phyloP scores from a whole-genome alignment of 257 asterid species.

The Solanum chiquidenum region DNA sequence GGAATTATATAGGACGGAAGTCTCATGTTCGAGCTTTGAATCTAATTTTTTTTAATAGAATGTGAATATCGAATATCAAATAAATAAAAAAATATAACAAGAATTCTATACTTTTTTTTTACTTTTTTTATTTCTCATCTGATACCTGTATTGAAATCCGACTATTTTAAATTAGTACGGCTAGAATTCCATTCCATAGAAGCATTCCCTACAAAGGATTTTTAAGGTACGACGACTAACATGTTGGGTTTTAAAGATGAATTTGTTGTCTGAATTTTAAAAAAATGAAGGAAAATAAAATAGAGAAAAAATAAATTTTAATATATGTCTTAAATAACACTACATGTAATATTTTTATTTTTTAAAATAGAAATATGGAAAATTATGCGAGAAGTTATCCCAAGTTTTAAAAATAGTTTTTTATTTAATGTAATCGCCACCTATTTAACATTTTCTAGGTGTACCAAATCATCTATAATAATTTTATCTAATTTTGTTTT shows the following conservation, averaged over 20 bases:
- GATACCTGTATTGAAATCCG: fast-evolving
- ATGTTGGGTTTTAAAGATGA: not conserved
- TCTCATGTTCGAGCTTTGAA: fast-evolving
- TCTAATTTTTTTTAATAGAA: no score
- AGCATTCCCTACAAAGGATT: not conserved
- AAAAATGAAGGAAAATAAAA: not conserved
- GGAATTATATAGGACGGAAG: not conserved
- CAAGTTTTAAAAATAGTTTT: not conserved
- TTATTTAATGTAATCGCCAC: not conserved
- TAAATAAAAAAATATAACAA: no score
- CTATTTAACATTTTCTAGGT: not conserved
- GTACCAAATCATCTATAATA: no score
- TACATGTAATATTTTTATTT: not conserved
- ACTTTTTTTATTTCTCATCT: no score
- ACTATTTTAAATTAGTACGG: no score
- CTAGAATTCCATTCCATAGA: fast-evolving
- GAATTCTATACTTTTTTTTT: no score
- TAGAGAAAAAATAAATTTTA: no score
- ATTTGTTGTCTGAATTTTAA: not conserved
- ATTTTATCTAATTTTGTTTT: no score
- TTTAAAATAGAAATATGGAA: no score
- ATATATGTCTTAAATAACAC: not conserved
- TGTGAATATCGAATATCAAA: not conserved
- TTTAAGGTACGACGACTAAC: not conserved
- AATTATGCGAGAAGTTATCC: not conserved